phyloP scores from a whole-genome alignment of 768 basidiomycete genomes.

The Calocera viscosa region DNA sequence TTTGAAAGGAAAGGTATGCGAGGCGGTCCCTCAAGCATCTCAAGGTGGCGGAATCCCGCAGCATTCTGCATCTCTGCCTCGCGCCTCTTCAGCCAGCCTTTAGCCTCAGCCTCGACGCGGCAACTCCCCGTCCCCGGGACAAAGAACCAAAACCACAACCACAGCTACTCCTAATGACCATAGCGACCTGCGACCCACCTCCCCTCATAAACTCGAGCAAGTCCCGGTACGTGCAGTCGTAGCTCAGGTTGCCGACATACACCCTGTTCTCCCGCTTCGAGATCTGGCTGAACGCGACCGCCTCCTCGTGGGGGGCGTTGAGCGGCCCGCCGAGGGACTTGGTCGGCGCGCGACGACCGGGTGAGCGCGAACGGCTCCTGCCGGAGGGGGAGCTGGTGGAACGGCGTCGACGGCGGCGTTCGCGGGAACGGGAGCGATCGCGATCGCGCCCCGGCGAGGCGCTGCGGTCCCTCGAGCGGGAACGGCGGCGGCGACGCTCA shows the following conservation, averaged over 20 bases:
- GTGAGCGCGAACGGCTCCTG: slow-evolving; percentile 36
- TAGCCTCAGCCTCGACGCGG: slow-evolving; percentile 10
- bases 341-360: slow-evolving; percentile 6
- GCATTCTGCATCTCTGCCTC: not conserved
- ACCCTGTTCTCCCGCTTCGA: slow-evolving; percentile 98
- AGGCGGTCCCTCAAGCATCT: slow-evolving; percentile 1
- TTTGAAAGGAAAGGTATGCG: not conserved
- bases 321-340: slow-evolving; percentile 75
- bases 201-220: slow-evolving; percentile 99
- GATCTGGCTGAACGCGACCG: slow-evolving; percentile 85
- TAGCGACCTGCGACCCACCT: slow-evolving; percentile 70
- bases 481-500: slow-evolving; percentile 51
- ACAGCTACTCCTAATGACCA: slow-evolving; percentile 8
- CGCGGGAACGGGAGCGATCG: slow-evolving; percentile 34
- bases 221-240: slow-evolving; percentile 97
- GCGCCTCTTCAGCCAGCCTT: not conserved
- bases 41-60: not conserved
- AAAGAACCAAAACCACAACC: slow-evolving; percentile 16
- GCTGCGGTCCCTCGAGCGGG: slow-evolving; percentile 34
- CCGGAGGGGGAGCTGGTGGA: slow-evolving; percentile 24
- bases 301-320: slow-evolving; percentile 86
- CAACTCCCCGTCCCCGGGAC: slow-evolving; percentile 3
- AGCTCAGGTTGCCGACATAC: slow-evolving; percentile 97
- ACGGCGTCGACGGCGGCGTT: slow-evolving; percentile 26
- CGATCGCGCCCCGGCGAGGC: slow-evolving; percentile 42